Evolutionary conservation across 1,139 yeast species (phyloP).

Genomic region (Sugiyamaella paludigena): DNA sequence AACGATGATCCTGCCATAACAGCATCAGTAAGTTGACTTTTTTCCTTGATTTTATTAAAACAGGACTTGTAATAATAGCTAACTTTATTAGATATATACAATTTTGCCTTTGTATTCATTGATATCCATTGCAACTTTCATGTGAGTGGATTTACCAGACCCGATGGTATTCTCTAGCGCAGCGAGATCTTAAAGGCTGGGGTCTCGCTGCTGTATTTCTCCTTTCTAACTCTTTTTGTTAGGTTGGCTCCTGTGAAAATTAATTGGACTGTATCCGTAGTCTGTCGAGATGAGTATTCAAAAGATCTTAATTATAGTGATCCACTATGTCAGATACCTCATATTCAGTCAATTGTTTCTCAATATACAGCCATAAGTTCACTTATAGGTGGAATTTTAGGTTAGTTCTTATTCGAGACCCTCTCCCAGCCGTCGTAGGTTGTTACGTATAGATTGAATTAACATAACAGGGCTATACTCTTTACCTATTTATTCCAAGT

Average conservation of each 20-base stretch:
- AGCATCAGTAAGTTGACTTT: too few species aligned
- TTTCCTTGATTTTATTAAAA: too few species aligned
- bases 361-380: conserved; percentile 23
- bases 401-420: neutral
- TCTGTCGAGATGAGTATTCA: conserved; percentile 17
- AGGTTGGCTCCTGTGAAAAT: conserved; percentile 22
- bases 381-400: conserved; percentile 21
- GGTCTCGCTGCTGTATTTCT: neutral
- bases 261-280: conserved; percentile 26
- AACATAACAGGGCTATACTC: conserved; percentile 20
- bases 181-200: neutral
- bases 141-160: conserved; percentile 8
- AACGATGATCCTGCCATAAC: too few species aligned
- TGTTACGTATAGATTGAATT: neutral
- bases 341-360: conserved; percentile 22
- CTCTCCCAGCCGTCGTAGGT: too few species aligned
- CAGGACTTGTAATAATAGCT: neutral
- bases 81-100: conserved; percentile 14
- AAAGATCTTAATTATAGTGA: conserved; percentile 19
- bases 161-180: too few species aligned
- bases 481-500: conserved; percentile 21
- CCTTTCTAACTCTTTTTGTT: neutral
- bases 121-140: conserved; percentile 20
- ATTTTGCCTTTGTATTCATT: conserved; percentile 22
- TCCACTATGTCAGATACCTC: conserved; percentile 21